Conservation (phyloP, 192 early-diverging fungal genomes). For the Gryganskiella cystojenkinii region DNA sequence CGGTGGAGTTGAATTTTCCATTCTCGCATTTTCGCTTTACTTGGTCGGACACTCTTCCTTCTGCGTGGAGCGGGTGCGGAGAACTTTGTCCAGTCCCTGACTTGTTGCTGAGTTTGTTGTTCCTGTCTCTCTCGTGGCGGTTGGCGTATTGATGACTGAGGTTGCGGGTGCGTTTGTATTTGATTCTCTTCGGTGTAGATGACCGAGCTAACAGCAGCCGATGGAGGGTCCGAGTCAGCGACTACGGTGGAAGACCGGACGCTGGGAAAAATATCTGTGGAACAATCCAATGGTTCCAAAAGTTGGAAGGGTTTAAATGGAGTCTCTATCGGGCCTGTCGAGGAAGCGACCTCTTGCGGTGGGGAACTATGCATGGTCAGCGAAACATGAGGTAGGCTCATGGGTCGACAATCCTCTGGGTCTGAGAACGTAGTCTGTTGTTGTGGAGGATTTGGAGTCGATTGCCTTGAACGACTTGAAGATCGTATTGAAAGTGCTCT, state of each 20-base stretch:
- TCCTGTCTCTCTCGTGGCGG: too few relatives aligned
- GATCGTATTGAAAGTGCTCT: conserved; percentile 8
- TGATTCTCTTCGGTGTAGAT: too few relatives aligned
- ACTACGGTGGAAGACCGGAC: background rate
- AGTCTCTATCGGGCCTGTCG: background rate
- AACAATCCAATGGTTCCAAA: conserved; percentile 26
- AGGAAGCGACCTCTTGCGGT: background rate
- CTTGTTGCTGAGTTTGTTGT: too few relatives aligned
- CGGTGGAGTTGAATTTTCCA: conserved; percentile 32
- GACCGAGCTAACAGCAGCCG: too few relatives aligned
- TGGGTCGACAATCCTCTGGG: background rate
- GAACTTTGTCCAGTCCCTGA: too few relatives aligned
- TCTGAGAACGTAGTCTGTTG: background rate
- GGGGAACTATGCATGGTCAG: background rate
- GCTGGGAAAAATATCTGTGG: conserved; percentile 30
- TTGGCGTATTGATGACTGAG: too few relatives aligned
- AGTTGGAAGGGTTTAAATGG: background rate
- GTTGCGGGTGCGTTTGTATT: too few relatives aligned
- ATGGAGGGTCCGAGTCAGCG: background rate
- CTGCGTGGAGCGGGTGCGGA: background rate
- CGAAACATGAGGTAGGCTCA: conserved; percentile 10
- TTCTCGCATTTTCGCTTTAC: conserved; percentile 22
- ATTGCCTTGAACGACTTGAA: background rate
- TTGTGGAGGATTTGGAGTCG: background rate
- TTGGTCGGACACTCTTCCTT: background rate